Evolutionary conservation across 139 green algal species (phyloP), one percentile per base, ranked within the genome.

Genomic region (Haematococcus lacustris): DNA sequence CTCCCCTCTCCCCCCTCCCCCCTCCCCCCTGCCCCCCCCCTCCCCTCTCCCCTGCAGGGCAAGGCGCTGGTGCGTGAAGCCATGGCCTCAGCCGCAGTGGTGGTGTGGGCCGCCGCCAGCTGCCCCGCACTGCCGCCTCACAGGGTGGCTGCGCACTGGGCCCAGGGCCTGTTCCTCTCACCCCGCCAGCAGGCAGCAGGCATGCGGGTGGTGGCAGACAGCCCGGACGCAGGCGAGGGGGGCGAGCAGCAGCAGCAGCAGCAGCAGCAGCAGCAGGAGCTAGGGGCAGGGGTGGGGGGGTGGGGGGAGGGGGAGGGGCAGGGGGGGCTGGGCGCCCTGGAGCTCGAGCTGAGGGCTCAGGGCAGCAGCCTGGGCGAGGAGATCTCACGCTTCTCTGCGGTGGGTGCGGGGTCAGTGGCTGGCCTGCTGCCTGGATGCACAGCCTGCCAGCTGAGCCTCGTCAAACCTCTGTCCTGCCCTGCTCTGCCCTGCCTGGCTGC

Each of bases 71-170:
- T 87, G 2, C 71, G 85, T 2, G 88, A 93, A 38, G 79, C 82
- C 2, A 75, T 91, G 41, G 76, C 85, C 3, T 87, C 80, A 6
- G 88, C 88, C 1, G 85, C 87, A 4, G 83, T 88, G 5, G 75
- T 83, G 3, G 76, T 93, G 23, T 85, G 83, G 66, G 73, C 76
- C 0, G 79, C 83, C 1, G 77, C 83, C 4, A 51, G 70, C 34
- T 79, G 91, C 70, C 85, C 85, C 1, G 35, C 40, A 0, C 80
- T 84, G 3, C 34, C 67, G 0, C 79, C 85, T 0, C n/a, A 38
- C 3, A 28, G 23, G 4, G 53, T 67, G 17, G 84, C 78, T 3
- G 65, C 64, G 13, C 72, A 64, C 33, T 66, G 89, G 1, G 77
- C 81, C 0, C 30, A 71, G 38, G 83, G 85, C 0, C 78, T 90